These are phyloP conservation scores for Aureobasidium sp. DNA, from an alignment of 2,329 filamentous ascomycete genomes.

Conservation along the genomic window DNA sequence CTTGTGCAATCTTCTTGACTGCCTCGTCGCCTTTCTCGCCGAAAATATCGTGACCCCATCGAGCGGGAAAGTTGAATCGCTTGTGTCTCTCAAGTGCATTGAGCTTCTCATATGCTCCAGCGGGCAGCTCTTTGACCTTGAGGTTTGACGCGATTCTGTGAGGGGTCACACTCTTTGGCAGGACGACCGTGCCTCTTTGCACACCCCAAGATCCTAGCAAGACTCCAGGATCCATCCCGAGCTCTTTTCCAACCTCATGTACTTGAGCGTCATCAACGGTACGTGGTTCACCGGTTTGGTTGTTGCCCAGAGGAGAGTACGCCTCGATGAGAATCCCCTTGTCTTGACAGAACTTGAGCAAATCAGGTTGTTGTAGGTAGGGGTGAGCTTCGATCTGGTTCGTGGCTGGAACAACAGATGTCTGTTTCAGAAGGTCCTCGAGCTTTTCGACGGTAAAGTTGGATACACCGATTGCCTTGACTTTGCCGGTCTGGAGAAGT, in stretches of 20 bases:
- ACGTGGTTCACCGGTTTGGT: constrained; percentile 54
- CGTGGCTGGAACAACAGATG: constrained; percentile 35
- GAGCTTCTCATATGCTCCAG: constrained; percentile 31
- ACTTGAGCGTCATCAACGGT: constrained; percentile 56
- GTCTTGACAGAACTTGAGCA: constrained; percentile 30
- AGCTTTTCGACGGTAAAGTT: constrained; percentile 23
- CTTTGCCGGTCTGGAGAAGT: constrained; percentile 23
- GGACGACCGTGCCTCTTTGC: constrained; percentile 57
- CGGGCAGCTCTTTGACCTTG: constrained; percentile 28
- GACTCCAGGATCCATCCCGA: constrained; percentile 48
- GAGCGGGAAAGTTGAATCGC: constrained; percentile 38
- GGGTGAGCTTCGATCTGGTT: constrained; percentile 35
- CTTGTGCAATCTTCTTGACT: constrained; percentile 30
- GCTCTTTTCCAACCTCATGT: constrained; percentile 53
- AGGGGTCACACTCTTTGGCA: constrained; percentile 64
- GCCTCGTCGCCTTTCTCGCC: constrained; percentile 36
- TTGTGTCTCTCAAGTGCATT: constrained; percentile 37
- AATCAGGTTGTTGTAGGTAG: constrained; percentile 32
- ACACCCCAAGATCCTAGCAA: constrained; percentile 55
- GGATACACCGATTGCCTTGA: constrained; percentile 25
- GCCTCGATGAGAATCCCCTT: constrained; percentile 33
- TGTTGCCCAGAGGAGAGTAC: constrained; percentile 37
- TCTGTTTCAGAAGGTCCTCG: constrained; percentile 28
- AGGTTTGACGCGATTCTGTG: constrained; percentile 47
- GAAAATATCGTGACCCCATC: constrained; percentile 42